Base-by-base conservation (phyloP, 1,139 yeast species). In the Groenewaldozyma auringiensis region DNA sequence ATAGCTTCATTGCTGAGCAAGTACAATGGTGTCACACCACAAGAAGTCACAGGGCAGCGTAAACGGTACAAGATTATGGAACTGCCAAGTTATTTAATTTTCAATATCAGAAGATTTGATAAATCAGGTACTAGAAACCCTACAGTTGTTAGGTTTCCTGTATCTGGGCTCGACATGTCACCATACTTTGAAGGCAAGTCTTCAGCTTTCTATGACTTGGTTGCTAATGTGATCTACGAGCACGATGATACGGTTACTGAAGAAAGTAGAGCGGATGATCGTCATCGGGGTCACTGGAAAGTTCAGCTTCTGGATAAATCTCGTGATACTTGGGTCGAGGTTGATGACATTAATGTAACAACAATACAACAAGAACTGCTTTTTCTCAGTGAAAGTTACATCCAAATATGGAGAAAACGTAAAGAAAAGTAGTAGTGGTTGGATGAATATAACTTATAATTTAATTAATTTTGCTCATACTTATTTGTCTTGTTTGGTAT, bases 121-220 rank as follows among this genome's bases (percentile, higher is more conserved):
- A 46, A 49, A 6, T 43, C 46, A 4, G 47, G 62, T 11, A 71
- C 70, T 46, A 67, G 78, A 42, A 83, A 81, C 56, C 78, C 78
- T 35, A 80, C 84, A 0, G 75, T 83, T 27, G 84, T 85, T 2
- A 79, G 75, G 42, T 83, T 77, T 56, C 76, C 82, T 3, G 65
- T 72, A 35, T 35, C 49, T 48, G 21, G 14, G 9, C 35, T 36
- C 17, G 35, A 41, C 11, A 21, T 35, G 39, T n/a, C 44, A 6
- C 33, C 47, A 31, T 27, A n/a, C 29, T 3, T 27, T 4, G 42
- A 40, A 29, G 41, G 32, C n/a, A 25, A 8, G 16, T 16, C 17
- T 36, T 29, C 35, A 20, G 20, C 40, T n/a, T 2, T 56, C 63
- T 2, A 41, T 55, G 1, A 52, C 59, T 2, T 84, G 81, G 60